phyloP scores from a whole-genome alignment of 164 flowering plant species.

The grape (Vitis vinifera) region DNA sequence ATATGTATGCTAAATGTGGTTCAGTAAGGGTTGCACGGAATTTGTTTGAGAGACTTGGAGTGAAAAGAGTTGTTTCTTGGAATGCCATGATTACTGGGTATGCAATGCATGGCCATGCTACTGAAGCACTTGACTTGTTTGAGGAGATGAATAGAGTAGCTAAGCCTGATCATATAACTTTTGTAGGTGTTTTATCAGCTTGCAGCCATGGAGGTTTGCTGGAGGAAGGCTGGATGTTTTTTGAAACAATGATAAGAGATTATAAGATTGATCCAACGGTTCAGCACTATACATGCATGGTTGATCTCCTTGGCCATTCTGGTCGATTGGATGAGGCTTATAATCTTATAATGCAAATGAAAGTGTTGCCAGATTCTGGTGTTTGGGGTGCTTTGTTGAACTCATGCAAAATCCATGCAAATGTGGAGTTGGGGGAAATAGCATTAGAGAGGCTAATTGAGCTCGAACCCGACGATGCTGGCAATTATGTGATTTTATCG shows the following conservation, averaged over 20 bases:
- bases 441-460: slow-evolving; percentile 42
- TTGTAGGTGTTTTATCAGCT: slow-evolving; percentile 53
- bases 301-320: slow-evolving; percentile 47
- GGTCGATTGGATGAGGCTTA: slow-evolving; percentile 41
- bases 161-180: slow-evolving; percentile 49
- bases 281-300: slow-evolving; percentile 53
- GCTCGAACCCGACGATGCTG: slow-evolving; percentile 47
- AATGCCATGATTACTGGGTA: slow-evolving; percentile 54
- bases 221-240: slow-evolving; percentile 36
- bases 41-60: slow-evolving; percentile 33
- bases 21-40: slow-evolving; percentile 29
- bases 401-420: slow-evolving; percentile 42
- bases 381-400: slow-evolving; percentile 54
- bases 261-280: slow-evolving; percentile 36
- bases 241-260: slow-evolving; percentile 27
- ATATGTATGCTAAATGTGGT: slow-evolving; percentile 61
- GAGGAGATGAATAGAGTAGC: slow-evolving; percentile 31
- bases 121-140: slow-evolving; percentile 41
- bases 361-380: slow-evolving; percentile 39
- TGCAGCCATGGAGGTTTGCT: slow-evolving; percentile 48
- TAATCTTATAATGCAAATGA: slow-evolving; percentile 42
- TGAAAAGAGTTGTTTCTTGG: slow-evolving; percentile 44
- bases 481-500: slow-evolving; percentile 52
- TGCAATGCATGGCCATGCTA: slow-evolving; percentile 50
- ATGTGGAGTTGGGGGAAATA: slow-evolving; percentile 42